A percentile compares a stretch with the other conserved stretches of the same genome.
Evolutionary conservation across 192 early-diverging fungal genomes (phyloP).

Genomic region (Coemansia sp.): DNA sequence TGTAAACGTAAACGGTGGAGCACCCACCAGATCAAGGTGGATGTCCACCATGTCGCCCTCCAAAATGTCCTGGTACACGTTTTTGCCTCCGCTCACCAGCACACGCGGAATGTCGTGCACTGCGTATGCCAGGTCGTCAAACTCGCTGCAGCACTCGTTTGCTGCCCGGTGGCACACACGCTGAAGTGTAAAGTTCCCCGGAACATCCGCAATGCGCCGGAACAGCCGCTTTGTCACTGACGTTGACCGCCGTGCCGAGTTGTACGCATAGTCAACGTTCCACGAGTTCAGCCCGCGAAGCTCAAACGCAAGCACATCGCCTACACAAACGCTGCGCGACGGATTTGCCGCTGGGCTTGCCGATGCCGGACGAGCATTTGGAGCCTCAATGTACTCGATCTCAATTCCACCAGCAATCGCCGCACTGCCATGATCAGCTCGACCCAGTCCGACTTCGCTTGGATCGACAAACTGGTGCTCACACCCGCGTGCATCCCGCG

Average conservation of each 20-base stretch:
- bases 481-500: constrained; percentile 48
- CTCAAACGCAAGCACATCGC: constrained; percentile 65
- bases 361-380: constrained; percentile 40
- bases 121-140: constrained; percentile 49
- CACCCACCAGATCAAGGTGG: constrained; percentile 60
- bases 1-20: constrained; percentile 68
- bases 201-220: constrained; percentile 58
- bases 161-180: constrained; percentile 61
- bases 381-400: constrained; percentile 55
- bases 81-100: constrained; percentile 63
- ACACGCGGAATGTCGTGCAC: constrained; percentile 62
- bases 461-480: constrained; percentile 43
- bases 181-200: constrained; percentile 59
- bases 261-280: constrained; percentile 57
- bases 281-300: constrained; percentile 68
- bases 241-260: constrained; percentile 20
- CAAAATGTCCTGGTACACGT: constrained; percentile 67
- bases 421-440: constrained; percentile 12
- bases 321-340: constrained; percentile 57
- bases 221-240: constrained; percentile 57
- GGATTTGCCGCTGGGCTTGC: constrained; percentile 35
- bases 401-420: constrained; percentile 46
- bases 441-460: constrained; percentile 21
- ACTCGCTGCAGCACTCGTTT: constrained; percentile 61
- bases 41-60: constrained; percentile 60